Evolutionary conservation across 2,329 filamentous ascomycete genomes (phyloP).

Genomic region (Penicillium rolfsii): DNA sequence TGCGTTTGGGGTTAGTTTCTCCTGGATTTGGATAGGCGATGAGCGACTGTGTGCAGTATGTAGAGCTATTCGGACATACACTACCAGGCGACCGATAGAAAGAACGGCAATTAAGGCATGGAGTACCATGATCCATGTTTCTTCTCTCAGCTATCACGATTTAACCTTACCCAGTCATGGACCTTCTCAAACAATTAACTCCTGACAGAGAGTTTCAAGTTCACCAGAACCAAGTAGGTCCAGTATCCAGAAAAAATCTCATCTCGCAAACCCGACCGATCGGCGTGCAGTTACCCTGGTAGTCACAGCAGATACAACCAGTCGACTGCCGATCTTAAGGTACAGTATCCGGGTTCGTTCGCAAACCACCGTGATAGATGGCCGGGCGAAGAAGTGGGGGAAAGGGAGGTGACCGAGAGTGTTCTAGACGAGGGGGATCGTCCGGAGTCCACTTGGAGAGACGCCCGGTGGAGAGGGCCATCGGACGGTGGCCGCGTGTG

Average conservation of each 20-base stretch:
- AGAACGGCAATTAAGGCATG: neutral
- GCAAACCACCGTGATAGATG: neutral
- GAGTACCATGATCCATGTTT: neutral
- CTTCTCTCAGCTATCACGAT: neutral
- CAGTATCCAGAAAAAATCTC: neutral
- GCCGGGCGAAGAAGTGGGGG: neutral
- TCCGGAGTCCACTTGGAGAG: conserved; percentile 19
- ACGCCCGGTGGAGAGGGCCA: conserved; percentile 1
- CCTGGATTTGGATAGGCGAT: neutral
- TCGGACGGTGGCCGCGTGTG: neutral
- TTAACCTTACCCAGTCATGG: conserved; percentile 1
- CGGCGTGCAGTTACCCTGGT: neutral
- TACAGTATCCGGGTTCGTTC: neutral
- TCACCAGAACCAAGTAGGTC: neutral
- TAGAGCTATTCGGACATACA: neutral
- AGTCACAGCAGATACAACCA: too few relatives aligned
- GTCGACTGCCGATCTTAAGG: neutral
- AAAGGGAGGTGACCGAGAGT: conserved; percentile 1
- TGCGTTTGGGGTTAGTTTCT: neutral
- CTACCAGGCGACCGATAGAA: neutral
- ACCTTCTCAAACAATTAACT: conserved; percentile 16
- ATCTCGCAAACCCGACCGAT: neutral
- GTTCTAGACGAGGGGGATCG: conserved; percentile 25
- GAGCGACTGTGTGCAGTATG: neutral
- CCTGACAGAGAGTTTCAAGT: neutral